Evolutionary conservation across 164 flowering plant species (phyloP), one percentile per base, ranked within the genome.

Genomic region (Piper longum): DNA sequence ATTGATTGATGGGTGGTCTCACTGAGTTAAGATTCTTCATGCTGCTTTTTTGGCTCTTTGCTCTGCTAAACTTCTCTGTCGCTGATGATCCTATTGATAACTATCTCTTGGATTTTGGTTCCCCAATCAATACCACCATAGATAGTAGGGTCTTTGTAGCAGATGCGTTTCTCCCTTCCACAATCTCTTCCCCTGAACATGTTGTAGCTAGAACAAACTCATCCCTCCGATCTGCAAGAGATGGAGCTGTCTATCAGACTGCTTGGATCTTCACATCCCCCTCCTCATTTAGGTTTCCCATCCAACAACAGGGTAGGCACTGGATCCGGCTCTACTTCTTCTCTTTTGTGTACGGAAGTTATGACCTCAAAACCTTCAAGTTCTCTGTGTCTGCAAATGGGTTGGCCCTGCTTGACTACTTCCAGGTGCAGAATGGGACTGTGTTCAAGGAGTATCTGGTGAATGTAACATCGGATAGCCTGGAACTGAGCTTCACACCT

Each of bases 241-340:
- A 64, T 45, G 63, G 73, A 59, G 63, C 61, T 64, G 68, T 89
- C 39, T 82, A 72, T 71, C 66, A 56, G 65, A 87, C 92, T 9
- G 92, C 95, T 17, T 65, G 83, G 65, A 66, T 91, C 41, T 67
- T 89, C 62, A 71, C 56, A 55, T 81, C 64, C 19, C 58, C 65
- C 16, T 79, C 91, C 12, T 43, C 58, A 13, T 89, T 73, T 67
- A 76, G 69, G 0, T 83, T 91, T 61, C 67, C 80, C 5, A 79
- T 91, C 58, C 71, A 62, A 51, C 55, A 73, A 58, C 70, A 16
- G 0, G 98, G 92, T 9, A 42, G 91, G 68, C 88, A 83, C 65
- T 90, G 83, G 88, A 75, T 93, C 69, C 92, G 96, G 57, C 86
- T 93, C 43, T 72, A 93, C 66, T 85, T 88, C 76, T 87, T 65